Base-by-base conservation (phyloP, 164 flowering plant species). In the Magnolia officinalis region DNA sequence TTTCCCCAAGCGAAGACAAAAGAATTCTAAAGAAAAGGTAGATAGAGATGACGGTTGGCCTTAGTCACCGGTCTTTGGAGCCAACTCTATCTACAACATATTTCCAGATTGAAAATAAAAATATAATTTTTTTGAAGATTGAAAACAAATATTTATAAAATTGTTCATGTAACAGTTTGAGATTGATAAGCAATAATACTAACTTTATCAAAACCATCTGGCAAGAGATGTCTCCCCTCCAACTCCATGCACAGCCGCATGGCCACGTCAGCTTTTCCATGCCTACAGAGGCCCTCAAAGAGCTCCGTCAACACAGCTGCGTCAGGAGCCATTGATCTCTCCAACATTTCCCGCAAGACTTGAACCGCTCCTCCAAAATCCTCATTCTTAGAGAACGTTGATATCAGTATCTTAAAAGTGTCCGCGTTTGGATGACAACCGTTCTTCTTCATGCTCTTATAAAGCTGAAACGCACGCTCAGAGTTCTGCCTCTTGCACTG, bases 351-450 rank as follows among this genome's bases (percentile, higher is more conserved):
- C 76, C 18, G 77, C 80, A 91, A 81, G 21, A 95, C 83, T 76
- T 81, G 59, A 7, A 83, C 81, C 26, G 90, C 98, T 80, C 97
- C 95, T 69, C 89, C 91, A 80, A 84, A 89, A 84, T 95, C 97
- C 80, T 84, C 88, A 76, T 86, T 86, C 84, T 84, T 82, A 77
- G 87, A 84, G 75, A 91, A 91, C 2, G 92, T 67, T 37, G 88
- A 83, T 61, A 90, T 80, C 76, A 93, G 66, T 82, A 87, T 87
- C 68, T 80, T 80, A 29, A 88, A 90, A 71, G 88, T 92, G 19
- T 80, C 77, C 45, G 76, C 80, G 78, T 87, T 87, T n/a, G 96
- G 97, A 78, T 83, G 81, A 75, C 74, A 91, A n/a, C 93, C 92
- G 75, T 86, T 85, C 79, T 82, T 83, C 72, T 88, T 80, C 99